Percentiles rank a stretch among this genome's conserved stretches.
Evolutionary conservation across 352 stramenopile species (phyloP).

Genomic region (Globisporangium ultimum): DNA sequence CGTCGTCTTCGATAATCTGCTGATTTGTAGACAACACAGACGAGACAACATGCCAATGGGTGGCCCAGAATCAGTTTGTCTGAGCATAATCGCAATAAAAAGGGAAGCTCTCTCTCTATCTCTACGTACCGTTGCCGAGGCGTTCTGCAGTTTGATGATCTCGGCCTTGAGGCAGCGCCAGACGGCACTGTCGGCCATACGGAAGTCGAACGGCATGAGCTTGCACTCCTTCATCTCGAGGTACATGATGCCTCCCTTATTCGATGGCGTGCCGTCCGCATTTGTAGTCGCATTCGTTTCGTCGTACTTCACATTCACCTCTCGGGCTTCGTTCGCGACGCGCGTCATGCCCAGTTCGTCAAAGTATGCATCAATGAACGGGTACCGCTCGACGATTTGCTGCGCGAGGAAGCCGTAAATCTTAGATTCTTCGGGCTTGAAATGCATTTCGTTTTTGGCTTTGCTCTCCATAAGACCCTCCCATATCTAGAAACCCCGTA

Average conservation of each 20-base stretch:
- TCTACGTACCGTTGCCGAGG: constrained; percentile 10
- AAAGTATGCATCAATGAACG: constrained; percentile 13
- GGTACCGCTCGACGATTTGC: constrained; percentile 15
- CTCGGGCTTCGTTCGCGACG: constrained; percentile 3
- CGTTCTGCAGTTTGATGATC: constrained; percentile 17
- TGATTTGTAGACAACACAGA: not conserved
- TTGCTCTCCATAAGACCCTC: constrained; percentile 13
- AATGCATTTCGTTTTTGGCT: constrained; percentile 9
- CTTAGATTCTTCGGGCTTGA: constrained; percentile 17
- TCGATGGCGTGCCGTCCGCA: too few relatives aligned
- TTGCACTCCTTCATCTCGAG: constrained; percentile 54
- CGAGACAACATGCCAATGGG: not conserved
- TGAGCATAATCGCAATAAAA: not conserved
- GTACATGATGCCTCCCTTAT: constrained; percentile 5
- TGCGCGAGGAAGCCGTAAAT: constrained; percentile 17
- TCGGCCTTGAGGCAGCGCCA: constrained; percentile 33
- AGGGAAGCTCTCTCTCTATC: not conserved
- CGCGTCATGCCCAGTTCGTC: not conserved
- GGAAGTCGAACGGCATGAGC: constrained; percentile 47
- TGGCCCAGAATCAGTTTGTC: not conserved
- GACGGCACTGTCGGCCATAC: constrained; percentile 24
- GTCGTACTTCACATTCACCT: constrained; percentile 14
- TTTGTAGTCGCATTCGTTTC: not conserved
- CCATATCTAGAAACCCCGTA: constrained; percentile 1
- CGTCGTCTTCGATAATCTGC: constrained; percentile 12